phyloP scores from a whole-genome alignment of 2,329 filamentous ascomycete species.

The Pezicula rhizophila region DNA sequence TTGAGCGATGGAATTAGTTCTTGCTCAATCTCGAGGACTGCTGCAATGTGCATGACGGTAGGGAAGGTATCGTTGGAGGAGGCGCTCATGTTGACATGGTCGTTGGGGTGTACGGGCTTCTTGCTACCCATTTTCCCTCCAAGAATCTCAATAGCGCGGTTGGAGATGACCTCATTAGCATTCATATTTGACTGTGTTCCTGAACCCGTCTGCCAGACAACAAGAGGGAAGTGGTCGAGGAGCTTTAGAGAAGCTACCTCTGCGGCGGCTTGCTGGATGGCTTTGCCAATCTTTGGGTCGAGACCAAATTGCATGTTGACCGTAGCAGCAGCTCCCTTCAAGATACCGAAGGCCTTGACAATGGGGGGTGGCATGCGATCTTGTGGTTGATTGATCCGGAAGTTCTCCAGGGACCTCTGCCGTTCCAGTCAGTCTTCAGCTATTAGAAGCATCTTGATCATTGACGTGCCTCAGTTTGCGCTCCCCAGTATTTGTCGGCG shows the following conservation, averaged over 20 bases:
- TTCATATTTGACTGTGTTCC: constrained; percentile 99
- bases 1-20: constrained; percentile 76
- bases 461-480: constrained; percentile 71
- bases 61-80: constrained; percentile 99
- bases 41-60: constrained; percentile 98
- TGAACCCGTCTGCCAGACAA: constrained; percentile 98
- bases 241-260: constrained; percentile 94
- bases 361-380: constrained; percentile 96
- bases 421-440: neutral
- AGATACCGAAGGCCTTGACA: constrained; percentile 87
- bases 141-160: constrained; percentile 96
- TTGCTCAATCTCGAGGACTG: constrained; percentile 86
- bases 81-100: constrained; percentile 98
- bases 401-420: constrained; percentile 82
- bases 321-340: constrained; percentile 92
- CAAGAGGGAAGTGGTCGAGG: constrained; percentile 93
- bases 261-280: constrained; percentile 88
- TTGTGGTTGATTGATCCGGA: constrained; percentile 98
- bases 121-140: constrained; percentile 92
- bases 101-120: constrained; percentile 98
- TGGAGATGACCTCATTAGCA: constrained; percentile 99
- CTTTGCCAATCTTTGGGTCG: constrained; percentile 83
- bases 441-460: too few species aligned
- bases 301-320: constrained; percentile 96
- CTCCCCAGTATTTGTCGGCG: constrained; percentile 95